Conservation (phyloP, 495 filamentous ascomycete genomes). For the Friedmanniomyces simplex region DNA sequence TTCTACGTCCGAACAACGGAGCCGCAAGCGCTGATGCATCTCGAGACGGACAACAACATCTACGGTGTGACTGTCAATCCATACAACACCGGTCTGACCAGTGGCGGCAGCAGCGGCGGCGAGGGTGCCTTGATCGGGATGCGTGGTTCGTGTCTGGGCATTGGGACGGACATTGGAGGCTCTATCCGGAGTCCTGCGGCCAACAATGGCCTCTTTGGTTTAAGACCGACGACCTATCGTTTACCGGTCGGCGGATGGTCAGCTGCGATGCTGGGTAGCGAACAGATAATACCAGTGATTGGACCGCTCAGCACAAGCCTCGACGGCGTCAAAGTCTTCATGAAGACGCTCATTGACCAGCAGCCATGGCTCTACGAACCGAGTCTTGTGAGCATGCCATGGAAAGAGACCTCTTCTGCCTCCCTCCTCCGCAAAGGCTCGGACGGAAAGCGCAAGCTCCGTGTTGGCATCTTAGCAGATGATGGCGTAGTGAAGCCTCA, state of each 20-base stretch:
- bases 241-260: conserved; percentile 43
- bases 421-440: neutral
- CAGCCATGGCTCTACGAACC: conserved; percentile 19
- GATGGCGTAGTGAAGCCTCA: conserved; percentile 64
- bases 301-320: conserved; percentile 55
- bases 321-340: conserved; percentile 55
- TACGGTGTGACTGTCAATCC: conserved; percentile 53
- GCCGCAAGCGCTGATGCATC: conserved; percentile 52
- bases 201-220: conserved; percentile 52
- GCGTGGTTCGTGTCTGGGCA: conserved; percentile 49
- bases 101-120: conserved; percentile 56
- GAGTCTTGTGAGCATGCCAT: conserved; percentile 14
- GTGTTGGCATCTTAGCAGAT: conserved; percentile 58
- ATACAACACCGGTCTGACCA: conserved; percentile 43
- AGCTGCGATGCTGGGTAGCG: conserved; percentile 44
- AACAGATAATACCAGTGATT: conserved; percentile 49
- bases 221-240: conserved; percentile 50
- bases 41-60: conserved; percentile 46
- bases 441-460: conserved; percentile 33
- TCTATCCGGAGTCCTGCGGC: conserved; percentile 57
- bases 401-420: conserved; percentile 10
- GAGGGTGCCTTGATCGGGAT: conserved; percentile 54
- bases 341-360: conserved; percentile 30
- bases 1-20: conserved; percentile 46
- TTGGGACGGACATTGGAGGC: conserved; percentile 61